phyloP scores from a whole-genome alignment of 805 yeast genomes.

The Candida broadrunensis region DNA sequence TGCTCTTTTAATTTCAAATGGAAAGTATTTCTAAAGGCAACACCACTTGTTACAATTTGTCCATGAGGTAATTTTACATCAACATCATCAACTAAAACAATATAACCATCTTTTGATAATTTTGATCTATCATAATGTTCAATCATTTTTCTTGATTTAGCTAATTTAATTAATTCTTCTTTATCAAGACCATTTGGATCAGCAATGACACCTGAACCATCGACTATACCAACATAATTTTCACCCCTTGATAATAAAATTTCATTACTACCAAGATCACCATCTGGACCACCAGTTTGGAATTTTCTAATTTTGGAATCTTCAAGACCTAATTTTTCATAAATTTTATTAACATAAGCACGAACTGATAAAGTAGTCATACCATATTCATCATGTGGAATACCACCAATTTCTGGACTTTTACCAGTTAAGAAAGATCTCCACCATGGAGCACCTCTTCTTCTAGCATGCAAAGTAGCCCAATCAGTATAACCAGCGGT shows the following conservation, averaged over 20 bases:
- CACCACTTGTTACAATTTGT: slow-evolving; percentile 71
- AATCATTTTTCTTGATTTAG: slow-evolving; percentile 73
- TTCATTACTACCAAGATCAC: slow-evolving; percentile 96
- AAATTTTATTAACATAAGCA: slow-evolving; percentile 83
- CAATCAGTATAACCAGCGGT: slow-evolving; percentile 94
- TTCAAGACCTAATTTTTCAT: slow-evolving; percentile 70
- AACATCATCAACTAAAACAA: slow-evolving; percentile 80
- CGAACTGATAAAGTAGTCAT: slow-evolving; percentile 96
- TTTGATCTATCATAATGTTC: slow-evolving; percentile 62
- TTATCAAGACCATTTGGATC: slow-evolving; percentile 90
- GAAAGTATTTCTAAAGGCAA: slow-evolving; percentile 85
- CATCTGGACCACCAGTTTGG: slow-evolving; percentile 99
- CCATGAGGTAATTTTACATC: slow-evolving; percentile 81
- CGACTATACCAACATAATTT: slow-evolving; percentile 82
- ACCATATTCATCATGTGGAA: slow-evolving; percentile 97
- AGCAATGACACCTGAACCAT: slow-evolving; percentile 92
- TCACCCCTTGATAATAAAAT: slow-evolving; percentile 82
- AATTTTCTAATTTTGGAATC: slow-evolving; percentile 63
- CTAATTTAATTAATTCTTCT: slow-evolving; percentile 72
- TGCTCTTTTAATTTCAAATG: slow-evolving; percentile 70
- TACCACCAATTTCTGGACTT: slow-evolving; percentile 88
- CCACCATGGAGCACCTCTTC: slow-evolving; percentile 97
- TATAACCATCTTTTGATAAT: slow-evolving; percentile 73
- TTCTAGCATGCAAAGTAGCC: slow-evolving; percentile 93
- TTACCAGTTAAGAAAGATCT: slow-evolving; percentile 97